Percentiles rank a stretch among this genome's conserved stretches.
Evolutionary conservation across 352 stramenopile species (phyloP).

Genomic region (Pythium dissotocum): DNA sequence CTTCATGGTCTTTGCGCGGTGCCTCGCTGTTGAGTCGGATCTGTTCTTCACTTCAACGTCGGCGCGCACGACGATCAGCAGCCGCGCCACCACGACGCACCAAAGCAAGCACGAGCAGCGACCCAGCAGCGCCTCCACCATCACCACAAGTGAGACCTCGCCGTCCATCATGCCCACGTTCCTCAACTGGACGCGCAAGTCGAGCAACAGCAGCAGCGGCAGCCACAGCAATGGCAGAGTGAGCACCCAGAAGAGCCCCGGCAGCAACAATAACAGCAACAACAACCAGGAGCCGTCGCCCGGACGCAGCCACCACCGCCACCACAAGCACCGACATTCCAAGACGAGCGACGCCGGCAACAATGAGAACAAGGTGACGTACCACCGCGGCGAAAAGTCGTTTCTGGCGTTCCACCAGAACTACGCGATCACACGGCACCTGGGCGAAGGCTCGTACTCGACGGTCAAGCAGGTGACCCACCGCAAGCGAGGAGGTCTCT

Average conservation of each 20-base stretch:
- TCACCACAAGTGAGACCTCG: background rate
- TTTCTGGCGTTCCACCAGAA: slow-evolving; percentile 85
- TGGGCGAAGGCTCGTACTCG: slow-evolving; percentile 88
- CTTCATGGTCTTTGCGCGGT: slow-evolving; percentile 29
- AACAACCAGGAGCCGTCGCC: slow-evolving; percentile 15
- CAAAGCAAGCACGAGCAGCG: background rate
- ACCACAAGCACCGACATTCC: slow-evolving; percentile 7
- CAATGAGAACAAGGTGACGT: slow-evolving; percentile 21
- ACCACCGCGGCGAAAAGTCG: slow-evolving; percentile 77
- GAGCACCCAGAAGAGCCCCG: background rate
- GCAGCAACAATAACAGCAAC: background rate
- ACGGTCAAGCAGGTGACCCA: slow-evolving; percentile 88
- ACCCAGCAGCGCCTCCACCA: background rate
- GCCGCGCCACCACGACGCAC: background rate
- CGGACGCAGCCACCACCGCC: slow-evolving; percentile 15
- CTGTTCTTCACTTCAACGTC: slow-evolving; percentile 22
- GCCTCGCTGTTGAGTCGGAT: slow-evolving; percentile 25
- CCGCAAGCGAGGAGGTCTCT: slow-evolving; percentile 68
- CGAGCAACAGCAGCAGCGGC: slow-evolving; percentile 5
- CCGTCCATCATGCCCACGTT: slow-evolving; percentile 24
- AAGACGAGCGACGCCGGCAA: background rate
- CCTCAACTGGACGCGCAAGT: slow-evolving; percentile 21
- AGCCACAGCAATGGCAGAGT: background rate
- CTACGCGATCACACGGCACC: slow-evolving; percentile 75
- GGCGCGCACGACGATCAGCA: slow-evolving; percentile 18